Evolutionary conservation across 306 rosid genomes (phyloP).

Genomic region (Sindora glabra): DNA sequence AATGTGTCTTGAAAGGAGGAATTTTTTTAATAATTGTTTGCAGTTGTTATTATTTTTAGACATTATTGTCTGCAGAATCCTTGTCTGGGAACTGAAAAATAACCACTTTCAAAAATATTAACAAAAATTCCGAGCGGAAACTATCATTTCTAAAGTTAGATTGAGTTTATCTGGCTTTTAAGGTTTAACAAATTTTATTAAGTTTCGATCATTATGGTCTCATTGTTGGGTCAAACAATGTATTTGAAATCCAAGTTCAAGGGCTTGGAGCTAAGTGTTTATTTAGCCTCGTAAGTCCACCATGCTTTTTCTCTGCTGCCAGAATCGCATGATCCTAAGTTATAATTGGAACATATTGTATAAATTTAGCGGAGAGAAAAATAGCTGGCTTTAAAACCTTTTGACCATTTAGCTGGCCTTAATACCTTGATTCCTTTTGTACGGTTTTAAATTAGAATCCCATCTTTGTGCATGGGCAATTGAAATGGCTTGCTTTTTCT

Average conservation of each 20-base stretch:
- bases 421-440: too few species aligned
- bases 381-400: background rate
- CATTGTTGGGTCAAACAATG: background rate
- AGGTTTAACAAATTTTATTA: background rate
- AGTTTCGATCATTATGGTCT: background rate
- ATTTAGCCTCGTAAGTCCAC: background rate
- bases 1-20: background rate
- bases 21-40: background rate
- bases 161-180: too few species aligned
- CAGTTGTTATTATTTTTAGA: background rate
- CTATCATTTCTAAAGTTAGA: too few species aligned
- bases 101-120: too few species aligned
- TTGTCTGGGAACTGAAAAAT: too few species aligned
- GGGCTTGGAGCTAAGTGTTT: background rate
- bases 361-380: background rate
- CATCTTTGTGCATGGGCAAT: too few species aligned
- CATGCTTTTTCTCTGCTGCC: background rate
- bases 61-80: background rate
- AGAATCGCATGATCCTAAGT: background rate
- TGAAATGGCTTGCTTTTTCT: background rate
- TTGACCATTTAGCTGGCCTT: background rate
- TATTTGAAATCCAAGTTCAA: background rate
- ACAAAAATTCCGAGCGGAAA: too few species aligned
- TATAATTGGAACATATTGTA: background rate
- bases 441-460: too few species aligned